These are phyloP conservation scores for Globisporangium sylvaticum DNA, from an alignment of 352 stramenopile species.

Conservation along the genomic window DNA sequence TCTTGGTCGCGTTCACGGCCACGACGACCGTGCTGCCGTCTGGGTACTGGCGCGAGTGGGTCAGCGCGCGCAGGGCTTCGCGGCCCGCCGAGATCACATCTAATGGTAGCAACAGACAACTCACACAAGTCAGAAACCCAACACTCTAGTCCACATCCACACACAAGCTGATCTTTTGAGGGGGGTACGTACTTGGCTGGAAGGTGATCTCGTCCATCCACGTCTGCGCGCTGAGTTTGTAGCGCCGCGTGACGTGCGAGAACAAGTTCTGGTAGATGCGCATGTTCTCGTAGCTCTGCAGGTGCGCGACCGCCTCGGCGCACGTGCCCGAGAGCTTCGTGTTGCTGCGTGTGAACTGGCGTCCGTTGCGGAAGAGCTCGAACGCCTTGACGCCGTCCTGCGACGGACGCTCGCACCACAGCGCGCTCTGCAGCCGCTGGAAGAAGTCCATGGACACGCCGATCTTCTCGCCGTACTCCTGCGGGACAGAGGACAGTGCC, in stretches of 20 bases:
- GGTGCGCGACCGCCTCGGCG: conserved; percentile 25
- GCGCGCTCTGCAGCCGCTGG: conserved; percentile 50
- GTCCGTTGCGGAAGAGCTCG: conserved; percentile 30
- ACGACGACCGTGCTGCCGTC: conserved; percentile 56
- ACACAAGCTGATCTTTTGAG: not conserved
- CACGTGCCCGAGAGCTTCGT: conserved; percentile 40
- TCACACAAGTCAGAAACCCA: not conserved
- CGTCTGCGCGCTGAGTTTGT: conserved; percentile 49
- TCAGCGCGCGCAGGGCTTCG: conserved; percentile 31
- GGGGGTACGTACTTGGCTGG: conserved; percentile 19
- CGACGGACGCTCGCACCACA: conserved; percentile 28
- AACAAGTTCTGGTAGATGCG: conserved; percentile 55
- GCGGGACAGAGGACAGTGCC: conserved; percentile 27
- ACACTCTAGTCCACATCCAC: not conserved
- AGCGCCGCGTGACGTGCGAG: conserved; percentile 28
- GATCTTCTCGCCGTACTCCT: conserved; percentile 56
- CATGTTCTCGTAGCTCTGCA: conserved; percentile 49
- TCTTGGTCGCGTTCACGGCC: conserved; percentile 22
- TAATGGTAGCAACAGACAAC: not conserved
- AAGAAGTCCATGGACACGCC: conserved; percentile 61
- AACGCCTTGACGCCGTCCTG: conserved; percentile 31
- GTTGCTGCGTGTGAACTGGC: conserved; percentile 53
- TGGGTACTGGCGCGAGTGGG: conserved; percentile 52
- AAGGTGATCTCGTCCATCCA: conserved; percentile 50
- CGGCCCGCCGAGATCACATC: conserved; percentile 10